A percentile compares a stretch with the other conserved stretches of the same genome.
phyloP scores from a whole-genome alignment of 2,329 filamentous ascomycete species.

The Leptographium galeiforme region DNA sequence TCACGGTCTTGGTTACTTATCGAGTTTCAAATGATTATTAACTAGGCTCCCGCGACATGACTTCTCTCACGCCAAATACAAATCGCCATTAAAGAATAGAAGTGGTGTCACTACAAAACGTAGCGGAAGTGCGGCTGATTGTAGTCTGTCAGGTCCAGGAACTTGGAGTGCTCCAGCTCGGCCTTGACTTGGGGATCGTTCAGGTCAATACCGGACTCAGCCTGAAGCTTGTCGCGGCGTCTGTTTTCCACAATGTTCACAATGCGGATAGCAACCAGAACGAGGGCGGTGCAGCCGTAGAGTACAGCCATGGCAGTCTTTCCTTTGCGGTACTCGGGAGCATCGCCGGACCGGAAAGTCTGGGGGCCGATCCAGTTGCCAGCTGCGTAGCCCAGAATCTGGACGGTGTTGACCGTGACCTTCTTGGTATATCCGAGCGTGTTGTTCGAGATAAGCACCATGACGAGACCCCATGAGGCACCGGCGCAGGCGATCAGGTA shows the following conservation, averaged over 20 bases:
- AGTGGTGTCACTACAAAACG: background rate
- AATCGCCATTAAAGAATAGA: no score
- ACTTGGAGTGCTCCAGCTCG: background rate
- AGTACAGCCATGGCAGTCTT: background rate
- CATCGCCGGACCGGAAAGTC: conserved; percentile 41
- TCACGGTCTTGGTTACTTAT: no score
- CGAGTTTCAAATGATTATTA: no score
- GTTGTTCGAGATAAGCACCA: conserved; percentile 1
- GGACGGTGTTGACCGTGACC: background rate
- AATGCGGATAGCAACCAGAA: background rate
- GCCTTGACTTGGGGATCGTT: background rate
- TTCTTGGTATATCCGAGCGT: conserved; percentile 1
- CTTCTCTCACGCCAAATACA: no score
- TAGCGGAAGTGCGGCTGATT: conserved; percentile 7
- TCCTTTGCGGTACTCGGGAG: conserved; percentile 33
- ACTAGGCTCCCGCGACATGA: no score
- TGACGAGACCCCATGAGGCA: background rate
- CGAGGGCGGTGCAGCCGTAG: background rate
- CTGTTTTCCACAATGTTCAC: conserved; percentile 4
- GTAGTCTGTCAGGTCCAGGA: conserved; percentile 7
- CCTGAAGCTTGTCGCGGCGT: background rate
- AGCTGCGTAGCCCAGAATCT: background rate
- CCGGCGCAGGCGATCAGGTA: background rate
- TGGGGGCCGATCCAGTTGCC: conserved; percentile 43
- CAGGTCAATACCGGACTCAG: background rate